These are phyloP conservation scores for Tolypocladium cylindrosporum DNA, from an alignment of 2,329 filamentous ascomycete species.

Conservation along the genomic window DNA sequence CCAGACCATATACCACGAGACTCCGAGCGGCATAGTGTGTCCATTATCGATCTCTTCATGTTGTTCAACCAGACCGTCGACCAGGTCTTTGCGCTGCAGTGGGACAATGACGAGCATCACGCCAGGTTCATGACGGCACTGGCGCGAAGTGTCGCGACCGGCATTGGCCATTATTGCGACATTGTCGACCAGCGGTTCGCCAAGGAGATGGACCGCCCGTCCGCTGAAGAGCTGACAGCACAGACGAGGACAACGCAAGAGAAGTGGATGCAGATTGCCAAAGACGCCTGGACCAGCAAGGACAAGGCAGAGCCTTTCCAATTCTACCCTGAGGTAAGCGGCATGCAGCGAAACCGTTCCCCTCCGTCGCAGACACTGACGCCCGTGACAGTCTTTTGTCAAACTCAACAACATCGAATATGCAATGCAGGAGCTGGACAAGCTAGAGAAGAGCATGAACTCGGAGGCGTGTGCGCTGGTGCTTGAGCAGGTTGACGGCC, in stretches of 20 bases:
- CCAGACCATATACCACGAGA: constrained; percentile 57
- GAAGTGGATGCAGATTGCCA: constrained; percentile 85
- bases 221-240: constrained; percentile 75
- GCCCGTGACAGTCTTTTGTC: constrained; percentile 64
- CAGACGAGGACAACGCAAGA: constrained; percentile 76
- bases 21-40: constrained; percentile 83
- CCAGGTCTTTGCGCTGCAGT: constrained; percentile 75
- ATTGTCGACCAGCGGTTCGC: constrained; percentile 75
- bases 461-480: constrained; percentile 83
- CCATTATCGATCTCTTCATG: constrained; percentile 85
- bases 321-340: constrained; percentile 77
- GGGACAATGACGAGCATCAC: constrained; percentile 89
- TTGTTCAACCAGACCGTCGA: constrained; percentile 89
- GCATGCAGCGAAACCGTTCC: background rate
- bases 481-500: constrained; percentile 64
- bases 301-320: constrained; percentile 95
- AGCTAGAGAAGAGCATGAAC: constrained; percentile 79
- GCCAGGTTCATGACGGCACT: constrained; percentile 95
- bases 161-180: constrained; percentile 85
- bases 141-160: constrained; percentile 72
- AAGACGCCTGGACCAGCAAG: constrained; percentile 84
- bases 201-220: constrained; percentile 86
- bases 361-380: constrained; percentile 16
- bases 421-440: constrained; percentile 84
- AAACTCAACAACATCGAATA: constrained; percentile 98